Evolutionary conservation across 192 early-diverging fungal species (phyloP), one percentile per base, ranked within the genome.

Genomic region (Podochytrium sp.): DNA sequence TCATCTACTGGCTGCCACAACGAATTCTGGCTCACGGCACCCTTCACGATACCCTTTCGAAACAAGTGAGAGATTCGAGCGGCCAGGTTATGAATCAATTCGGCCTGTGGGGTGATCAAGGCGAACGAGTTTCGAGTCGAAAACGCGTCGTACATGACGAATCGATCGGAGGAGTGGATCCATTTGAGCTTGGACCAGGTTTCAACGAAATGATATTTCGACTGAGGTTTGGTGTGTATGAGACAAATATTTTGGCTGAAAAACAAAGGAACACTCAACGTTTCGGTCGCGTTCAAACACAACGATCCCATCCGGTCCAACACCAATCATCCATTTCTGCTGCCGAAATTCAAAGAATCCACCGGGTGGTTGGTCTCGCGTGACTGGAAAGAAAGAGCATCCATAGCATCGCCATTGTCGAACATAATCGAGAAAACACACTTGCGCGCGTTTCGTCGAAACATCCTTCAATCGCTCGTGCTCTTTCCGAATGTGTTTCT

Each of bases 341-440:
- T 74, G 58, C 3, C 87, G 73, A 67, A 82, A 84, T 65, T 88
- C 87, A 64, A 88, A 88, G 60, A 83, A 88, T 41, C 85, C 87
- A 20, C 71, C 79, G 4, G 87, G 87, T 6, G 87, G 87, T 1
- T 70, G 33, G 14, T 84, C 81, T 18, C 66, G 32, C 43, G 81
- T 87, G 37, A 73, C 73, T 12, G 85, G 85, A 63, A 88, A 88
- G 53, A 88, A 87, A 2, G 80, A 74, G 53, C 79, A 82, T 32
- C 87, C 87, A 55, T 88, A 86, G 51, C 78, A 87, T 3, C 81
- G 77, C 78, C 80, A 83, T 60, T 81, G 57, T 4, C 87, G 76
- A 0, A 81, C 78, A 18, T 77, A 69, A 40, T 84, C 76, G 33
- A 88, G 67, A 51, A 80, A 87, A 53, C 86, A 56, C 32, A 50